Evolutionary conservation across 2,329 filamentous ascomycete species (phyloP).

Genomic region (Colletotrichum aenigma): DNA sequence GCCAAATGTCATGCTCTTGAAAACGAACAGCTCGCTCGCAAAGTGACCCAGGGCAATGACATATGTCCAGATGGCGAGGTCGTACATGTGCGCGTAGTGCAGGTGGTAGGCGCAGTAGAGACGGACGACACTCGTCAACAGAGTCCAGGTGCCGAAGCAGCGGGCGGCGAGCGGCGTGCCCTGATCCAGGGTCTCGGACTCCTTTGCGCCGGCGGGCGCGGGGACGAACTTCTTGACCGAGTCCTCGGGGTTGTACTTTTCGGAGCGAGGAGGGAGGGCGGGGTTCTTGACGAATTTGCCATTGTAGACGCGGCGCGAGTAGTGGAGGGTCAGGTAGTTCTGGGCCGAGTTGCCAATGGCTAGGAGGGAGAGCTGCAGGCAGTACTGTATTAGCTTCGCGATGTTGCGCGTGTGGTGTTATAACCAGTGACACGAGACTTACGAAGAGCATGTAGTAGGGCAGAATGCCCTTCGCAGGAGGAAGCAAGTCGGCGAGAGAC

Average conservation of each 20-base stretch:
- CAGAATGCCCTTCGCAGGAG: slow-evolving; percentile 56
- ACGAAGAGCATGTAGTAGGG: slow-evolving; percentile 66
- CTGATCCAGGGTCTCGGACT: slow-evolving; percentile 56
- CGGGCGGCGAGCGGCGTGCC: slow-evolving; percentile 78
- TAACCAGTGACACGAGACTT: slow-evolving; percentile 26
- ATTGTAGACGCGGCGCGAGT: slow-evolving; percentile 87
- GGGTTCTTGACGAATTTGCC: slow-evolving; percentile 62
- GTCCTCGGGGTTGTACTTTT: slow-evolving; percentile 54
- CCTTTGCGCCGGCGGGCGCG: slow-evolving; percentile 45
- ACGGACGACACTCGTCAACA: slow-evolving; percentile 77
- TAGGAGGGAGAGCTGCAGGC: slow-evolving; percentile 74
- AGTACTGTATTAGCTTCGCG: neutral
- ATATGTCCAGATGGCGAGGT: slow-evolving; percentile 84
- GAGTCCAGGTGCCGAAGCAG: slow-evolving; percentile 88
- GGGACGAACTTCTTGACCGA: slow-evolving; percentile 56
- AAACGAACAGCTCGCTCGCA: slow-evolving; percentile 79
- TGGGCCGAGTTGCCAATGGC: slow-evolving; percentile 87
- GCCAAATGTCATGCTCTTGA: slow-evolving; percentile 73
- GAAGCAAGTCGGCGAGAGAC: slow-evolving; percentile 46
- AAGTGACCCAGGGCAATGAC: slow-evolving; percentile 80
- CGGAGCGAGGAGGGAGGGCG: slow-evolving; percentile 43
- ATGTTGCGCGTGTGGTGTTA: neutral
- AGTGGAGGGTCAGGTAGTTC: slow-evolving; percentile 79
- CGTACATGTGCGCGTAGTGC: slow-evolving; percentile 72
- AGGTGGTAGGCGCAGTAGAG: slow-evolving; percentile 87